These are phyloP conservation scores for Setaria italica DNA, from an alignment of 202 grass and related monocot genomes.

Conservation along the genomic window DNA sequence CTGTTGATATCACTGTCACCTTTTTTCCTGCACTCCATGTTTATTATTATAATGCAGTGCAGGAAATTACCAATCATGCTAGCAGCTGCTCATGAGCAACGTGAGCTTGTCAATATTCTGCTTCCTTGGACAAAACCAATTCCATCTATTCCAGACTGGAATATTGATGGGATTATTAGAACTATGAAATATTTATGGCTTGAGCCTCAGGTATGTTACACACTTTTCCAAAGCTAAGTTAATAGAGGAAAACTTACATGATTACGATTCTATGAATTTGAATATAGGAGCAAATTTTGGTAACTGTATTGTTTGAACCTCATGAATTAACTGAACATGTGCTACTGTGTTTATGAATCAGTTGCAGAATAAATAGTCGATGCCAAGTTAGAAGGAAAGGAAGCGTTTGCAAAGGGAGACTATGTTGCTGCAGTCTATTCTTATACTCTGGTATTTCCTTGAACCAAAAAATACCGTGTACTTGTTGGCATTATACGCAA, in stretches of 20 bases:
- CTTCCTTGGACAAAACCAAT: conserved; percentile 58
- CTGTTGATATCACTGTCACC: neutral
- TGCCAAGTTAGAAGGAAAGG: conserved; percentile 45
- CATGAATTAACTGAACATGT: conserved; percentile 7
- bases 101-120: conserved; percentile 55
- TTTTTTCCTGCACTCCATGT: neutral
- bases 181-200: conserved; percentile 24
- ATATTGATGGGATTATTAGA: conserved; percentile 41
- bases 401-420: conserved; percentile 48
- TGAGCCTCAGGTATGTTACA: conserved; percentile 28
- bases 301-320: neutral
- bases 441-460: conserved; percentile 38
- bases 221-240: neutral
- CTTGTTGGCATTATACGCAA: neutral
- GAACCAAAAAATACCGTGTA: neutral
- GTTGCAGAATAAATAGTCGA: conserved; percentile 32
- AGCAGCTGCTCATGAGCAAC: conserved; percentile 42
- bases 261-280: conserved; percentile 7
- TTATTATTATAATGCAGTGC: conserved; percentile 24
- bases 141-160: conserved; percentile 46
- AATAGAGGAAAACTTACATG: neutral
- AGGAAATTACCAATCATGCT: conserved; percentile 41
- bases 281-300: neutral
- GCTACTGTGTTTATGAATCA: conserved; percentile 16
- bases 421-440: conserved; percentile 48